Percentiles rank a stretch among this genome's conserved stretches.
Conservation (phyloP, 768 basidiomycete species). For the Lactarius vividus region DNA sequence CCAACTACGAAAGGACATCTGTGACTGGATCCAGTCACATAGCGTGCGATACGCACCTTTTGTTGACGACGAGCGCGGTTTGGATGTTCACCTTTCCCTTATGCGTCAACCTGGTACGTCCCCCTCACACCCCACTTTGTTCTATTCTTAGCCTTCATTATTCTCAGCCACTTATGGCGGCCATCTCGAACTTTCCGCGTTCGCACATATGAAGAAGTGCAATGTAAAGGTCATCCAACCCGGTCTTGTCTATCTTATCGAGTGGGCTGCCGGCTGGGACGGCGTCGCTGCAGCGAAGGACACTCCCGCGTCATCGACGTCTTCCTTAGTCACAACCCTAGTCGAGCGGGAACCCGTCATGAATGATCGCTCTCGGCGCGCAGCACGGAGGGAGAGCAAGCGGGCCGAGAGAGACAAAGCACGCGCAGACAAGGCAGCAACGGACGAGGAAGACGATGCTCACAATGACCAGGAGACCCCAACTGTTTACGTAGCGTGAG, state of each 20-base stretch:
- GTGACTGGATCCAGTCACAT: conserved; percentile 74
- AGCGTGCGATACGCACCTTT: conserved; percentile 78
- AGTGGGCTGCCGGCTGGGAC: conserved; percentile 67
- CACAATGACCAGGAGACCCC: conserved; percentile 38
- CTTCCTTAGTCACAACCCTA: conserved; percentile 30
- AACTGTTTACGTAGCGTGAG: conserved; percentile 79
- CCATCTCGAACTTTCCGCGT: conserved; percentile 90
- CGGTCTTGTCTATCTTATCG: conserved; percentile 86
- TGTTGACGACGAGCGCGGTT: conserved; percentile 79
- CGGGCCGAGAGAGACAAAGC: conserved; percentile 33
- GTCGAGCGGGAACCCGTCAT: conserved; percentile 30
- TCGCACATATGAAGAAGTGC: conserved; percentile 72
- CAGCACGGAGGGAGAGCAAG: conserved; percentile 41
- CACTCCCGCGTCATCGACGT: conserved; percentile 28
- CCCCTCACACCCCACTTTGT: conserved; percentile 8
- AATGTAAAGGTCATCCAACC: conserved; percentile 94
- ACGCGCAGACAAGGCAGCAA: conserved; percentile 20
- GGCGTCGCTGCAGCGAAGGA: conserved; percentile 26
- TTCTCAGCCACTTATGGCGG: conserved; percentile 81
- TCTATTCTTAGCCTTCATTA: conserved; percentile 25
- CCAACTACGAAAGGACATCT: conserved; percentile 69
- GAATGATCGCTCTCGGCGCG: conserved; percentile 46
- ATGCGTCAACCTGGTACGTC: conserved; percentile 76
- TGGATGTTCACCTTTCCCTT: conserved; percentile 66
- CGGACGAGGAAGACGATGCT: conserved; percentile 32